Conservation (phyloP, 2,329 filamentous ascomycete species). For the Aspergillus clavatus region DNA sequence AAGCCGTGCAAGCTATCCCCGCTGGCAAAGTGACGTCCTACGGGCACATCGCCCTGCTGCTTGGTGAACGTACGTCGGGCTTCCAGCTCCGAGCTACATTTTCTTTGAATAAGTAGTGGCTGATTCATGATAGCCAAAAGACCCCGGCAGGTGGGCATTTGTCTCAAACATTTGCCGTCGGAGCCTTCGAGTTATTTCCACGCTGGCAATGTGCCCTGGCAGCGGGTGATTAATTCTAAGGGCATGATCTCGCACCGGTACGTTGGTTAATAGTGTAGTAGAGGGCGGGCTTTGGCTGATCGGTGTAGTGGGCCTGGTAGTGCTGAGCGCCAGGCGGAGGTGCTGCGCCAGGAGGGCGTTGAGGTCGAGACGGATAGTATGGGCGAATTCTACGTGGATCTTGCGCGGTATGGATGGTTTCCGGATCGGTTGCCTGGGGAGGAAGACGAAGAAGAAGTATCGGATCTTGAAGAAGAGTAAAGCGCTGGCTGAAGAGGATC, state of each 20-base stretch:
- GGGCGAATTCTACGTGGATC: constrained; percentile 43
- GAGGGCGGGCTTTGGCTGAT: not conserved
- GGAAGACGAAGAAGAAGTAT: constrained; percentile 9
- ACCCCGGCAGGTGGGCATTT: constrained; percentile 81
- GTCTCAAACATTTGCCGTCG: constrained; percentile 75
- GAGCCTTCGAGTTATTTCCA: constrained; percentile 56
- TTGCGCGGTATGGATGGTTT: constrained; percentile 46
- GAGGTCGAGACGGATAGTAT: constrained; percentile 38
- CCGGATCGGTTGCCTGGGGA: constrained; percentile 43
- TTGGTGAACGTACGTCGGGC: constrained; percentile 56
- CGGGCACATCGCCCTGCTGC: constrained; percentile 61
- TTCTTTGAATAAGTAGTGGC: not conserved
- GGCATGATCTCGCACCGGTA: constrained; percentile 82
- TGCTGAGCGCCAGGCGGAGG: constrained; percentile 41
- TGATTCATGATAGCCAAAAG: constrained; percentile 54
- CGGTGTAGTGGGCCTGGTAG: constrained; percentile 37
- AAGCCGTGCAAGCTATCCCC: constrained; percentile 80
- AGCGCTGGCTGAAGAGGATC: constrained; percentile 8
- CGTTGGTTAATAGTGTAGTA: constrained; percentile 14
- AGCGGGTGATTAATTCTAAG: constrained; percentile 83
- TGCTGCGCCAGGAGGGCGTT: constrained; percentile 39
- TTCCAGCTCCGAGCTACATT: constrained; percentile 63
- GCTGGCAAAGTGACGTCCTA: constrained; percentile 80
- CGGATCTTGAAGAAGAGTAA: too few relatives aligned
- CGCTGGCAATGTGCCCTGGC: constrained; percentile 81